Percentiles rank a stretch among this genome's conserved stretches.
phyloP scores from a whole-genome alignment of 495 filamentous ascomycete species.

The Schizothecium vesticola region DNA sequence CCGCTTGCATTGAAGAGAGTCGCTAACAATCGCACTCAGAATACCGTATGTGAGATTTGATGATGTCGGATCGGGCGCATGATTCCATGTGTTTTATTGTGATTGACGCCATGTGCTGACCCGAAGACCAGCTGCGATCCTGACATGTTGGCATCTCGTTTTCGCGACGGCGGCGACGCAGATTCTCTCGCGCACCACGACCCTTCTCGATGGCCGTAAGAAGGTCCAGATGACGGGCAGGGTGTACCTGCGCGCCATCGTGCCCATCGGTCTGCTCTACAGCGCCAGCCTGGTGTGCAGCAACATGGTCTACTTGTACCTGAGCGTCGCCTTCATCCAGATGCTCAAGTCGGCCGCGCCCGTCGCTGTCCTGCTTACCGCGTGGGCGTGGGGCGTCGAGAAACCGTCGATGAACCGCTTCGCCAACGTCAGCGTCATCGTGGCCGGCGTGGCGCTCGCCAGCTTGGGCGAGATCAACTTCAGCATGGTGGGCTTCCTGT shows the following conservation, averaged over 20 bases:
- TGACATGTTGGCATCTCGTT: slow-evolving; percentile 73
- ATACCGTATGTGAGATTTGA: slow-evolving; percentile 24
- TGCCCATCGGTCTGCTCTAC: slow-evolving; percentile 71
- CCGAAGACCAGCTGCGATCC: slow-evolving; percentile 40
- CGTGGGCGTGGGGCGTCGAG: slow-evolving; percentile 60
- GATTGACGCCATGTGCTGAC: not conserved
- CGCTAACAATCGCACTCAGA: slow-evolving; percentile 7
- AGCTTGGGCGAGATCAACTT: slow-evolving; percentile 75
- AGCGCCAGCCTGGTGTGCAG: slow-evolving; percentile 66
- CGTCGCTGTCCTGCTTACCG: slow-evolving; percentile 59
- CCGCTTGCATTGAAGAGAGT: slow-evolving; percentile 14
- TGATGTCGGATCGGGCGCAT: not conserved
- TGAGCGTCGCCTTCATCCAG: slow-evolving; percentile 74
- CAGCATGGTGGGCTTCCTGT: slow-evolving; percentile 60
- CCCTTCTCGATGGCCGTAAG: slow-evolving; percentile 61
- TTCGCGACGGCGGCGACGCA: slow-evolving; percentile 73
- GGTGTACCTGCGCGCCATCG: slow-evolving; percentile 64
- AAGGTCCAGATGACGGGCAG: slow-evolving; percentile 62
- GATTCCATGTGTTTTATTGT: not conserved
- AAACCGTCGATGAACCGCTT: slow-evolving; percentile 55
- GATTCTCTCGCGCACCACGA: slow-evolving; percentile 62
- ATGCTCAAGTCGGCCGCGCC: slow-evolving; percentile 76
- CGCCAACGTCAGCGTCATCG: slow-evolving; percentile 67
- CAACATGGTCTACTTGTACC: slow-evolving; percentile 69
- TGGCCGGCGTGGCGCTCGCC: slow-evolving; percentile 65